phyloP scores from a whole-genome alignment of 2,329 filamentous ascomycete species.

The Fusarium avenaceum region DNA sequence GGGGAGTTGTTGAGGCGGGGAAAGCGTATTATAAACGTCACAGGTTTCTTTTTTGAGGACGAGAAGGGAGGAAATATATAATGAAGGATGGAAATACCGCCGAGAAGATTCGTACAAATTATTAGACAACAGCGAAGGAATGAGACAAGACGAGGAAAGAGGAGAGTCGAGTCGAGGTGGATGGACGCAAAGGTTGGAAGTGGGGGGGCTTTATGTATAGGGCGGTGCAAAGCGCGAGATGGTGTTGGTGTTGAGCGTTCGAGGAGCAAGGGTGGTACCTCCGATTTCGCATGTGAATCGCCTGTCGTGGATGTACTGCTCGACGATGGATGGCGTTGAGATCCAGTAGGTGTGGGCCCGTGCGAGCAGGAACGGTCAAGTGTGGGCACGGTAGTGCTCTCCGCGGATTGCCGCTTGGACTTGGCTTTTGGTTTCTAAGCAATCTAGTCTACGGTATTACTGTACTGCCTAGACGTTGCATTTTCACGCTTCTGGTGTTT shows the following conservation, averaged over 20 bases:
- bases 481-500: background rate
- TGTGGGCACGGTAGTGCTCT: slow-evolving; percentile 34
- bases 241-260: slow-evolving; percentile 42
- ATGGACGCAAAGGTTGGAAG: slow-evolving; percentile 39
- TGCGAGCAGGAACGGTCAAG: slow-evolving; percentile 38
- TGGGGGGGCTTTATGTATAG: slow-evolving; percentile 33
- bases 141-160: slow-evolving; percentile 9
- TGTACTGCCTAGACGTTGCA: no score
- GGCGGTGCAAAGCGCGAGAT: slow-evolving; percentile 24
- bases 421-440: background rate
- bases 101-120: slow-evolving; percentile 10
- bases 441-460: background rate
- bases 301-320: slow-evolving; percentile 3
- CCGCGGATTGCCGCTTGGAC: slow-evolving; percentile 28
- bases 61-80: background rate
- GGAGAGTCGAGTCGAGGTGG: slow-evolving; percentile 10
- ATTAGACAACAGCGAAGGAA: slow-evolving; percentile 28
- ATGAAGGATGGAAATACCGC: background rate
- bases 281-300: background rate
- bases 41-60: background rate
- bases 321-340: slow-evolving; percentile 30
- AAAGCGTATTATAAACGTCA: background rate
- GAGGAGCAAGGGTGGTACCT: slow-evolving; percentile 30
- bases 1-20: slow-evolving; percentile 38
- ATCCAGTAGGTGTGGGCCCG: slow-evolving; percentile 25